Evolutionary conservation across 2,329 filamentous ascomycete genomes (phyloP).

Genomic region (Arthrobotrys pseudoclavata): DNA sequence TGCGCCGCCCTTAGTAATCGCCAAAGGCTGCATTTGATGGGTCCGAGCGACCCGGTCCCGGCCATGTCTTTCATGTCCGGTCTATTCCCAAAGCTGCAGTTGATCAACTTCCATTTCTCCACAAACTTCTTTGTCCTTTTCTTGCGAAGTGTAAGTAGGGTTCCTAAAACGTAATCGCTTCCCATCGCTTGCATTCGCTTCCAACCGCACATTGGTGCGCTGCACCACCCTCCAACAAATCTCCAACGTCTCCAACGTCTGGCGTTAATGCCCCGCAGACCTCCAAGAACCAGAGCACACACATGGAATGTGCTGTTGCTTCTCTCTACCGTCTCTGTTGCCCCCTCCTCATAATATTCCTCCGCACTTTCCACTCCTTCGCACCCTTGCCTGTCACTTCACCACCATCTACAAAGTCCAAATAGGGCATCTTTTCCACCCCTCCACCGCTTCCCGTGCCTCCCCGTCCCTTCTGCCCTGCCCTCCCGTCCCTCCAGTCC

Average conservation of each 20-base stretch:
- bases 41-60: conserved; percentile 23
- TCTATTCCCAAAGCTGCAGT: conserved; percentile 30
- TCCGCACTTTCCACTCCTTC: conserved; percentile 75
- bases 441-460: conserved; percentile 40
- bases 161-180: conserved; percentile 52
- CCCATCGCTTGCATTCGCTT: conserved; percentile 59
- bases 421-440: conserved; percentile 70
- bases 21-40: not conserved
- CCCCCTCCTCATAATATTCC: conserved; percentile 56
- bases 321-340: conserved; percentile 42
- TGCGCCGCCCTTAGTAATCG: conserved; percentile 8
- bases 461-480: conserved; percentile 47
- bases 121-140: not conserved
- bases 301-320: not conserved
- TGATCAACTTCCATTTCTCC: conserved; percentile 21
- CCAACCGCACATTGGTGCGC: conserved; percentile 36
- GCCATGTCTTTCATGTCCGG: conserved; percentile 16
- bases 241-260: not conserved
- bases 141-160: conserved; percentile 7
- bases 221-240: conserved; percentile 1
- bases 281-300: not conserved
- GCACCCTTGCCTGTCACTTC: conserved; percentile 73
- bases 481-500: conserved; percentile 57
- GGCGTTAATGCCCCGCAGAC: conserved; percentile 40
- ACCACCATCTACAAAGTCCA: conserved; percentile 72